A percentile compares a stretch with the other conserved stretches of the same genome.
Conservation (phyloP, 495 filamentous ascomycete species). For the Daldinia caldariorum region DNA sequence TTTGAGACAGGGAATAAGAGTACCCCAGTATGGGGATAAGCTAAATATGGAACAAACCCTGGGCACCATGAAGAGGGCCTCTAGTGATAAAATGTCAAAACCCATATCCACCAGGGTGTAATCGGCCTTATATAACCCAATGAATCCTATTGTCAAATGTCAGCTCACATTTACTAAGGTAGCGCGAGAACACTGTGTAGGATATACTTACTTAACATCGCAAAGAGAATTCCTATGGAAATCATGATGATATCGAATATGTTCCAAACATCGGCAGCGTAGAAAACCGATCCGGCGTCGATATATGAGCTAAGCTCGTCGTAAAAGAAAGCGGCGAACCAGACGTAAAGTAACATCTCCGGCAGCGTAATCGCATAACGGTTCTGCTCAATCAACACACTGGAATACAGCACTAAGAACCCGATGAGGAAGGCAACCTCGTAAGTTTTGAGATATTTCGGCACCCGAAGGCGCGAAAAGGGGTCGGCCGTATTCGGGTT, state of each 20-base stretch:
- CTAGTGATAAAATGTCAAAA: slow-evolving; percentile 88
- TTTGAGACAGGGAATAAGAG: slow-evolving; percentile 83
- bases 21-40: slow-evolving; percentile 91
- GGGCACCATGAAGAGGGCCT: slow-evolving; percentile 90
- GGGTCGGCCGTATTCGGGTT: slow-evolving; percentile 79
- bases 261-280: slow-evolving; percentile 89
- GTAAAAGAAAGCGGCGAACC: slow-evolving; percentile 86
- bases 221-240: slow-evolving; percentile 77
- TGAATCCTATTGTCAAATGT: slow-evolving; percentile 61
- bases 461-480: slow-evolving; percentile 85
- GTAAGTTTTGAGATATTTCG: slow-evolving; percentile 90
- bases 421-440: slow-evolving; percentile 86
- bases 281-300: slow-evolving; percentile 86
- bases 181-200: slow-evolving; percentile 49
- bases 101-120: slow-evolving; percentile 73
- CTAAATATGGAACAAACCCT: slow-evolving; percentile 89
- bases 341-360: slow-evolving; percentile 68
- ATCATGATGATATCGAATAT: slow-evolving; percentile 90
- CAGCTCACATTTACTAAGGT: slow-evolving; percentile 51
- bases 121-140: slow-evolving; percentile 74
- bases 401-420: slow-evolving; percentile 86
- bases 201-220: slow-evolving; percentile 71
- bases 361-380: slow-evolving; percentile 57
- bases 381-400: slow-evolving; percentile 73
- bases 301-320: slow-evolving; percentile 85